A percentile compares a stretch with the other conserved stretches of the same genome.
Conservation (phyloP, 257 asterid species). For the Coffea canephora region DNA sequence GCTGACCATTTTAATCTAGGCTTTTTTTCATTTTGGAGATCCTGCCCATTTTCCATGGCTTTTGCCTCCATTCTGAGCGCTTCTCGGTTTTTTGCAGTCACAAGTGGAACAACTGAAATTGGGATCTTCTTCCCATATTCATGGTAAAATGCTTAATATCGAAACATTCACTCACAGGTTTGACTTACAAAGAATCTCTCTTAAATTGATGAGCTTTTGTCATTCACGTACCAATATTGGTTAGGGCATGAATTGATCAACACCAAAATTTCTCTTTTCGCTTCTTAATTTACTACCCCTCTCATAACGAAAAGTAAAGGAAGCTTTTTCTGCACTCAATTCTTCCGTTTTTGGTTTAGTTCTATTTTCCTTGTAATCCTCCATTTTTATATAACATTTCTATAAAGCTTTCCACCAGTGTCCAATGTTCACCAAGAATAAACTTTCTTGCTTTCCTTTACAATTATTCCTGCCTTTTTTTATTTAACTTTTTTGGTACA, state of each 20-base stretch:
- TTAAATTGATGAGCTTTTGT: too few relatives aligned
- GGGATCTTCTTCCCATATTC: neutral
- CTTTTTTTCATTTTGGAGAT: conserved; percentile 3
- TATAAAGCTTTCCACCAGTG: neutral
- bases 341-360: neutral
- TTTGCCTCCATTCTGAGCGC: neutral
- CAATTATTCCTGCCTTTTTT: neutral
- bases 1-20: conserved; percentile 18
- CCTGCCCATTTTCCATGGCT: neutral
- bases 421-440: neutral
- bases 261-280: too few relatives aligned
- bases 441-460: neutral
- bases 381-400: neutral
- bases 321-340: too few relatives aligned
- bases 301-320: too few relatives aligned
- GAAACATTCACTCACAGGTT: too few relatives aligned
- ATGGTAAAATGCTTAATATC: neutral
- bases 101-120: neutral
- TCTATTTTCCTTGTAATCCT: neutral
- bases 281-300: too few relatives aligned
- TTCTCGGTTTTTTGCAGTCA: conserved; percentile 1
- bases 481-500: neutral
- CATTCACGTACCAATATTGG: too few relatives aligned
- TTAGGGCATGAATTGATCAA: too few relatives aligned
- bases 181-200: neutral